phyloP scores from a whole-genome alignment of 257 asterid species.

The Capsicum rhomboideum region DNA sequence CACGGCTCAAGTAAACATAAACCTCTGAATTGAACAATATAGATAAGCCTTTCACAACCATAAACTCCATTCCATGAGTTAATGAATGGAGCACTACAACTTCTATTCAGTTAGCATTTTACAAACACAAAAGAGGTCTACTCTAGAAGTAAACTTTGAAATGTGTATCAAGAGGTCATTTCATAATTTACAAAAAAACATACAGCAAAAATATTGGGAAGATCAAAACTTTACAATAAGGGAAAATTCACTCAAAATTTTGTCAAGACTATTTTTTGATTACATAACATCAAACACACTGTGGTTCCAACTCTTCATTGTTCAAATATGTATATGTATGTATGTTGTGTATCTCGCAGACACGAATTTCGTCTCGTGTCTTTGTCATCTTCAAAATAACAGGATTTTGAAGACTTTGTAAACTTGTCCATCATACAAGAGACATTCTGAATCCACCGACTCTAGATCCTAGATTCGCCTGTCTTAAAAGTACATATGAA shows the following conservation, averaged over 20 bases:
- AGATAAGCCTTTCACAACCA: no score
- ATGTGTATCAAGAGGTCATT: not conserved
- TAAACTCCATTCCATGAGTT: not conserved
- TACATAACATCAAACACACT: not conserved
- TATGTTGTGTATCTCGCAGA: not conserved
- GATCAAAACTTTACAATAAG: not conserved
- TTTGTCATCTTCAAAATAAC: not conserved
- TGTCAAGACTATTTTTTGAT: not conserved
- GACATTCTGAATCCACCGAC: not conserved
- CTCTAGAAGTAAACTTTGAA: not conserved
- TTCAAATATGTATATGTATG: not conserved
- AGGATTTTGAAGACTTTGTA: not conserved
- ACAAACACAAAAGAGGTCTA: not conserved
- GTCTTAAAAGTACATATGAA: not conserved
- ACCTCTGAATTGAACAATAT: no score
- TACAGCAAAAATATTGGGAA: not conserved
- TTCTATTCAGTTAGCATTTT: not conserved
- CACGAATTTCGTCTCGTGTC: not conserved
- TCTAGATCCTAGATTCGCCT: not conserved
- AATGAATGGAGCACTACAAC: not conserved
- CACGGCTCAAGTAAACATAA: no score
- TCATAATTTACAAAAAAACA: not conserved
- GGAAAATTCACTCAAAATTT: not conserved
- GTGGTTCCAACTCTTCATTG: not conserved
- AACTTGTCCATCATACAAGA: not conserved